Base-by-base conservation (phyloP, 805 yeast species). In the Hanseniaspora meyeri region DNA sequence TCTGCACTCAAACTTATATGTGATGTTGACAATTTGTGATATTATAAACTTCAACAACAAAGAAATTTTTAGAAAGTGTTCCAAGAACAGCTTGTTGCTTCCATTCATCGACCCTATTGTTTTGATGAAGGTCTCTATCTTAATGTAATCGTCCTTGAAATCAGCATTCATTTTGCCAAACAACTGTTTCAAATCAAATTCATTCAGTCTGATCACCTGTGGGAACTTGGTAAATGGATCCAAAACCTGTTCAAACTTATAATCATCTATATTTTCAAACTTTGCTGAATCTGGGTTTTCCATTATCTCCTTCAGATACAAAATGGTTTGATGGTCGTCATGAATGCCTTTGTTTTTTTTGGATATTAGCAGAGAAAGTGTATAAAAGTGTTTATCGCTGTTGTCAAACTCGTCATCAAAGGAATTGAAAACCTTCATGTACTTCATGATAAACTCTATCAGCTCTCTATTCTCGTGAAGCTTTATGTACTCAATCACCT, bases 391-490 rank as follows among this genome's bases (percentile, higher is more conserved):
- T 6, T 24, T 17, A 17, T 51, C 49, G 16, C 27, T 7, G 17
- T 31, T 29, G 27, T 19, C n/a, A 38, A 4, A 8, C 14, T 11
- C 11, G 12, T 9, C 12, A 45, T 39, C 34, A 46, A 31, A 46
- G 5, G 49, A 46, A 7, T 32, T 31, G 17, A 11, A 46, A 1
- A 46, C n/a, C 5, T 10, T 32, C 11, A 53, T 2, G 24, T 53
- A 53, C 27, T 53, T 43, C 19, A 53, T 11, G 19, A 53, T 39
- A 39, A 53, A 53, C 40, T 53, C 46, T 12, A 53, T 38, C 3
- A 53, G 36, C 17, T 53, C 51, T 24, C 57, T 53, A 11, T 53
- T 46, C n/a, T 53, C 45, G 32, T 45, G 24, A 16, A 53, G 17
- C 14, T 53, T 46, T 1, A 53, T 46, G 37, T 36, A 53, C 34